Evolutionary conservation across 139 green algal species (phyloP), one percentile per base, ranked within the genome.

Genomic region (Protoeuglena noctilucae): DNA sequence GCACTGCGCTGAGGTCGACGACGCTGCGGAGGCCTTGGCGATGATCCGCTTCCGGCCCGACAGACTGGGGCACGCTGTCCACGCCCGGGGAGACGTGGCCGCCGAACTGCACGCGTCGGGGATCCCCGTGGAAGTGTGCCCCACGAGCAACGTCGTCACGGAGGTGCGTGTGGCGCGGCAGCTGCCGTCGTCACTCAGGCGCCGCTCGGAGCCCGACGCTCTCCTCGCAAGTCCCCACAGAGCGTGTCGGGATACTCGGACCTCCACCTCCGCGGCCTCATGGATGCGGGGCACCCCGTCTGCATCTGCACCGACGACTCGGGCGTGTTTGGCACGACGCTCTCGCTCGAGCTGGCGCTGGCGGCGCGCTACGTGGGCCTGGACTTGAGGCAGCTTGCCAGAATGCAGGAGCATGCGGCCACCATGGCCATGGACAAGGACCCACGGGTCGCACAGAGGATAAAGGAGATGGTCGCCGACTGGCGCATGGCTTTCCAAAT

Each of bases 241-340:
- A 84, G 73, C 40, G 78, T 87, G 12, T 28, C 65, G 4, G 56
- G 40, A 21, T 80, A 70, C 31, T 45, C 49, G 0, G 72, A 77
- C 17, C 83, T 90, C 56, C 83, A 93, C 58, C 89, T 90, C 31
- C 22, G 28, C 0, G 34, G 58, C 12, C 63, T 86, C 30, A 61
- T 28, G 12, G 2, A n/a, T 61, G 66, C 65, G 53, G 63, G 65
- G 1, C 78, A 90, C 67, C 79, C 82, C 2, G 72, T 91, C 18
- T 64, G 72, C 21, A 74, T 93, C 5, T 93, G 83, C 64, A 85
- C 72, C 12, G 83, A 93, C 52, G 83, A 93, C 58, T 73, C 57
- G 3, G 78, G 79, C 6, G 76, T 91, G 3, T 91, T 87, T 29
- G 49, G 27, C 17, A 87, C 77, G 12, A 75, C 50, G 0, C 63